Percentiles rank a stretch among this genome's conserved stretches.
phyloP scores from a whole-genome alignment of 1,284 basidiomycete species.

The Fistulina hepatica region DNA sequence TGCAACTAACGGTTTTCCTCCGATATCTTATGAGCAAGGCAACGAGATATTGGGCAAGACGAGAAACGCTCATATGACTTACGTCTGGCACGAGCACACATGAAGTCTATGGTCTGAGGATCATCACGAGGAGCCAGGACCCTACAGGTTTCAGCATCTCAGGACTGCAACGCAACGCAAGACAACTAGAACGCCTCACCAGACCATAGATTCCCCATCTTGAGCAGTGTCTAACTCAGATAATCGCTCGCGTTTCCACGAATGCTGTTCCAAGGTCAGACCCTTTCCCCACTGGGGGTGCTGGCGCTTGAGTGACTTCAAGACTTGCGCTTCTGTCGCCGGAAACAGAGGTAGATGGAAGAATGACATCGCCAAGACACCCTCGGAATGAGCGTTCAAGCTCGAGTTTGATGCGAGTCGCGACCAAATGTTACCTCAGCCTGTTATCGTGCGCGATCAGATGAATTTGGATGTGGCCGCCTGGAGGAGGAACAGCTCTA shows the following conservation, averaged over 20 bases:
- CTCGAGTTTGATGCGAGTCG: too few species aligned
- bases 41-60: constrained; percentile 10
- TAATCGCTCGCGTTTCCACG: constrained; percentile 23
- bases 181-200: constrained; percentile 20
- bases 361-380: too few species aligned
- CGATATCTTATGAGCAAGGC: constrained; percentile 5
- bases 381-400: too few species aligned
- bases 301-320: constrained; percentile 26
- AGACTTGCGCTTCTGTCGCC: constrained; percentile 25
- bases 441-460: too few species aligned
- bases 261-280: constrained; percentile 29
- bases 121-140: constrained; percentile 32
- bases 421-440: too few species aligned
- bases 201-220: constrained; percentile 28
- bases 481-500: too few species aligned
- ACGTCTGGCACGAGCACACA: constrained; percentile 37
- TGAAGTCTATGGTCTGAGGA: constrained; percentile 28
- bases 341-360: constrained; percentile 26
- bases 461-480: too few species aligned
- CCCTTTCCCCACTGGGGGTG: constrained; percentile 30
- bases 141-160: constrained; percentile 20
- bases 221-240: constrained; percentile 23
- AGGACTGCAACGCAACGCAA: not conserved
- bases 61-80: constrained; percentile 12
- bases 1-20: constrained; percentile 13